These are phyloP conservation scores for Crithidia bombi DNA, from an alignment of 208 protist species.

Conservation along the genomic window DNA sequence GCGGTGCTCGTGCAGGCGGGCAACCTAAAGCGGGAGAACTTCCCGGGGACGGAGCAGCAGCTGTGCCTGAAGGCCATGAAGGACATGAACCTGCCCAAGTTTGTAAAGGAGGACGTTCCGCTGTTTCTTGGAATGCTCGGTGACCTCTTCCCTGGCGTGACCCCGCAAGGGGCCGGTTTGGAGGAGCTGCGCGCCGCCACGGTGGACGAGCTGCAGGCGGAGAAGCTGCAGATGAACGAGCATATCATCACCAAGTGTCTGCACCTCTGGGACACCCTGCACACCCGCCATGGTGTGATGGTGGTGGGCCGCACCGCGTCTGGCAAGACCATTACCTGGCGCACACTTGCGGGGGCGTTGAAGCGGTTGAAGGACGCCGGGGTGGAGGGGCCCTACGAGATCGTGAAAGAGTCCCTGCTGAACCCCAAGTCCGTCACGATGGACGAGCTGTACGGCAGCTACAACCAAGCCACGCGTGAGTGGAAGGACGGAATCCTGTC, in stretches of 20 bases:
- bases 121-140: constrained; percentile 95
- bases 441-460: constrained; percentile 98
- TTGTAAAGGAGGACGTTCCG: constrained; percentile 96
- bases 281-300: constrained; percentile 98
- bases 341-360: constrained; percentile 86
- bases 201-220: constrained; percentile 69
- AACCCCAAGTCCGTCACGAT: constrained; percentile 98
- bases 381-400: constrained; percentile 87
- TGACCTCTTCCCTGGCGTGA: constrained; percentile 96
- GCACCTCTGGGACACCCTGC: constrained; percentile 97
- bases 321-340: constrained; percentile 96
- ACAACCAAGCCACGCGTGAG: constrained; percentile 96
- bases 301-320: constrained; percentile 95
- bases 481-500: constrained; percentile 99
- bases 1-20: constrained; percentile 96
- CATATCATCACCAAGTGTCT: constrained; percentile 93
- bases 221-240: constrained; percentile 77
- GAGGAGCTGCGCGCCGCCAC: constrained; percentile 88
- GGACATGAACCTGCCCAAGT: constrained; percentile 98
- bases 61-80: constrained; percentile 96
- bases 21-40: constrained; percentile 92
- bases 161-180: constrained; percentile 76
- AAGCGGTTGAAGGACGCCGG: constrained; percentile 77
- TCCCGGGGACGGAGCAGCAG: constrained; percentile 93
- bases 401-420: constrained; percentile 89